These are phyloP conservation scores for Cnidoscolus chayamansa DNA, from an alignment of 441 rosid genomes.

Conservation along the genomic window DNA sequence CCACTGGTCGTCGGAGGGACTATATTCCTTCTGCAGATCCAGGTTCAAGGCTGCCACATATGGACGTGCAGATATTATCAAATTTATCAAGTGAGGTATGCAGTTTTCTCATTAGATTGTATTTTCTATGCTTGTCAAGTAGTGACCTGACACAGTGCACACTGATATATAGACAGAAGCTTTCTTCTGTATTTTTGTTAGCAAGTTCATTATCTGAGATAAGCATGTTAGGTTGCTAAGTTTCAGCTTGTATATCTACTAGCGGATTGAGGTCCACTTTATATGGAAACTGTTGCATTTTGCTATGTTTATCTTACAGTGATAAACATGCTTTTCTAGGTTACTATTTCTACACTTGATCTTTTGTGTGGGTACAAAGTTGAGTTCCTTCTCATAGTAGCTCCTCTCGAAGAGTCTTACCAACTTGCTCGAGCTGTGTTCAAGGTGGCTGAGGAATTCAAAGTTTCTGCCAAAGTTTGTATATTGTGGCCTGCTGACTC, in stretches of 20 bases:
- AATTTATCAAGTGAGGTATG: conserved; percentile 41
- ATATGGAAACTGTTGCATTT: conserved; percentile 2
- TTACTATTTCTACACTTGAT: conserved; percentile 59
- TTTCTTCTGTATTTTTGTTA: background rate
- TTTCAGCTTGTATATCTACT: background rate
- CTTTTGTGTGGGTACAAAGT: conserved; percentile 57
- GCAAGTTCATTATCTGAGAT: background rate
- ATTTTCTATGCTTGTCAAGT: background rate
- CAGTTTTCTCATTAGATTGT: background rate
- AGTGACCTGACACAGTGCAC: background rate
- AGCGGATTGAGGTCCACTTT: background rate
- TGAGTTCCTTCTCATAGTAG: conserved; percentile 80
- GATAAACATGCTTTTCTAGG: conserved; percentile 29
- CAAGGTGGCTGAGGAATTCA: conserved; percentile 25
- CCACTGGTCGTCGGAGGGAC: conserved; percentile 78
- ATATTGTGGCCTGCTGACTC: conserved; percentile 47
- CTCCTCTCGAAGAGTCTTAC: conserved; percentile 54
- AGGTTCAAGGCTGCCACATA: conserved; percentile 87
- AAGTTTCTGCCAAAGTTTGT: conserved; percentile 34
- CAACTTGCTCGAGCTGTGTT: conserved; percentile 26
- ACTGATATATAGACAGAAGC: background rate
- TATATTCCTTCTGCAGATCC: conserved; percentile 79
- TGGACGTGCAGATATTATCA: conserved; percentile 51
- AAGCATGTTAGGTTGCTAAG: background rate
- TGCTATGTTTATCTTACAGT: background rate